Conservation (phyloP, 164 flowering plant genomes). For the Sextonia rubra region DNA sequence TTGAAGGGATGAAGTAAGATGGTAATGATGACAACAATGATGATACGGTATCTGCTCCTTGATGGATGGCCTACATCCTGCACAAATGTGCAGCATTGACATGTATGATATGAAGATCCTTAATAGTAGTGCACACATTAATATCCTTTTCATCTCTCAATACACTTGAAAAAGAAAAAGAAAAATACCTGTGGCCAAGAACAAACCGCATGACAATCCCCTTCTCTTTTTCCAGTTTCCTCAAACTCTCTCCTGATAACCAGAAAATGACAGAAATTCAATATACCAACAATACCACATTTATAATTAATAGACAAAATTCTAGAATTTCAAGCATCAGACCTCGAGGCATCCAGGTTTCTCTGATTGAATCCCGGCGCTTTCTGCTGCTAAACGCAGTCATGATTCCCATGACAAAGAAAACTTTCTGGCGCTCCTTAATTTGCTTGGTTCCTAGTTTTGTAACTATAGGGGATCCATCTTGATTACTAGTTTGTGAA, state of each 20-base stretch:
- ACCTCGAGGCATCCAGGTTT: conserved; percentile 98
- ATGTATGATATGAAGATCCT: not conserved
- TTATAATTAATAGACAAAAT: not conserved
- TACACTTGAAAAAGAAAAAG: not conserved
- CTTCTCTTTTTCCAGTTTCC: conserved; percentile 70
- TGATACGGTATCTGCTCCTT: too few relatives aligned
- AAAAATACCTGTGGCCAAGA: conserved; percentile 82
- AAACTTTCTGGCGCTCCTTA: conserved; percentile 52
- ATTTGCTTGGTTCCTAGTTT: conserved; percentile 27
- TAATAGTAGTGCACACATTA: not conserved
- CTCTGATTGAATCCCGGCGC: conserved; percentile 81
- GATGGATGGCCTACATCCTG: not conserved
- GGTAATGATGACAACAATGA: too few relatives aligned
- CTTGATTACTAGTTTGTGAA: conserved; percentile 40
- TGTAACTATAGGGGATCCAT: conserved; percentile 36
- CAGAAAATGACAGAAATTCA: not conserved
- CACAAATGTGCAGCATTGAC: not conserved
- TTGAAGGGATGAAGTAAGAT: too few relatives aligned
- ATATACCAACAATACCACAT: not conserved
- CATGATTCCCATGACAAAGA: conserved; percentile 91
- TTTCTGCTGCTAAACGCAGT: conserved; percentile 95
- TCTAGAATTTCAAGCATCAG: not conserved
- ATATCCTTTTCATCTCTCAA: not conserved
- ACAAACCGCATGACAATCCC: conserved; percentile 88
- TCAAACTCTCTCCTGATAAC: conserved; percentile 52